Evolutionary conservation across 805 yeast species (phyloP).

Genomic region (Hanseniaspora hatyaiensis): DNA sequence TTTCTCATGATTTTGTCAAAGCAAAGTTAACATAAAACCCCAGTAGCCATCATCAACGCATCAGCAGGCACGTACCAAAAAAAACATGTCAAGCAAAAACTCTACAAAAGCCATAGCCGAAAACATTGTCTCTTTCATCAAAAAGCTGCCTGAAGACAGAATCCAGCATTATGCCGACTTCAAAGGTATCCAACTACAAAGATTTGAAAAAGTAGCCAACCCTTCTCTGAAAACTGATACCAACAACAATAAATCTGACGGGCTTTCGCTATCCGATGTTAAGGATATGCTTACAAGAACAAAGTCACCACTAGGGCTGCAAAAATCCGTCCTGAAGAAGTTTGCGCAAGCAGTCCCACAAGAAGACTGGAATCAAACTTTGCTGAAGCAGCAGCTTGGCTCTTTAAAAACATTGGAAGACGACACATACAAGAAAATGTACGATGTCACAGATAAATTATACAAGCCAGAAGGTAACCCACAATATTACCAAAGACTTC

Average conservation of each 20-base stretch:
- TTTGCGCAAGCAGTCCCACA: conserved; percentile 35
- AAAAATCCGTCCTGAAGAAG: conserved; percentile 37
- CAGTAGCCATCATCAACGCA: no score
- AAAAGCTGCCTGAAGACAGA: conserved; percentile 57
- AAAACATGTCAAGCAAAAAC: conserved; percentile 1
- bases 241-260: conserved; percentile 31
- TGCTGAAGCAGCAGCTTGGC: conserved; percentile 42
- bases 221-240: conserved; percentile 23
- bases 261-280: conserved; percentile 34
- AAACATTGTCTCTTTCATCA: conserved; percentile 45
- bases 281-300: conserved; percentile 31
- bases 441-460: conserved; percentile 54
- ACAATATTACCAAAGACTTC: conserved; percentile 56
- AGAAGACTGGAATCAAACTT: conserved; percentile 41
- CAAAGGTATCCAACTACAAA: conserved; percentile 51
- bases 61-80: no score
- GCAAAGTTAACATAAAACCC: no score
- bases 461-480: conserved; percentile 78
- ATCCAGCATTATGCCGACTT: conserved; percentile 59
- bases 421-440: conserved; percentile 53
- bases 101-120: conserved; percentile 37
- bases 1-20: no score
- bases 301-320: conserved; percentile 34
- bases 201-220: conserved; percentile 44
- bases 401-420: conserved; percentile 47